phyloP scores from a whole-genome alignment of 2,329 filamentous ascomycete species.

The Apiospora hydei region DNA sequence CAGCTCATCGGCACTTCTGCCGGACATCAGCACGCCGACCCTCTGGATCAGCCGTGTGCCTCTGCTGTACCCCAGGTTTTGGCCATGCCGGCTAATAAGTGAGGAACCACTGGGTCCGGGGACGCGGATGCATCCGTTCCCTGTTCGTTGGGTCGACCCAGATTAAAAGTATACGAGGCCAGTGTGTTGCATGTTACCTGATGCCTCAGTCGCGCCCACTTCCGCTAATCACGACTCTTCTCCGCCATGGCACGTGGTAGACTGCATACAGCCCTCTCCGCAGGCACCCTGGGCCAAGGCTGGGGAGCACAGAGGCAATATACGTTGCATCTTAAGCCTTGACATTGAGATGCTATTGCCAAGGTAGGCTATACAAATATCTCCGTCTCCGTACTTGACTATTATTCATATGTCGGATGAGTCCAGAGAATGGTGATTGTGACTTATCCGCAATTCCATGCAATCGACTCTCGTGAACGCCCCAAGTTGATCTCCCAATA shows the following conservation, averaged over 20 bases:
- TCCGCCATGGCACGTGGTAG: background rate
- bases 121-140: conserved; percentile 32
- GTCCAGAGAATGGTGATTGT: background rate
- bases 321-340: background rate
- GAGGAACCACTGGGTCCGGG: conserved; percentile 16
- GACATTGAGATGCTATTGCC: background rate
- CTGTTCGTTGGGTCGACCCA: conserved; percentile 4
- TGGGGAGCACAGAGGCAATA: background rate
- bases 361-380: background rate
- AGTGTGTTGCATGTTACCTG: background rate
- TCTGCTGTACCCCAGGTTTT: conserved; percentile 14
- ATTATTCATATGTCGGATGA: background rate
- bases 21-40: background rate
- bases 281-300: background rate
- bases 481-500: background rate
- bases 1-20: conserved; percentile 12
- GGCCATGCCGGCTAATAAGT: conserved; percentile 12
- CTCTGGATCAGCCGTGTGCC: conserved; percentile 18
- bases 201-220: background rate
- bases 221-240: background rate
- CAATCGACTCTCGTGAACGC: no score
- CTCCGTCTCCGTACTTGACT: background rate
- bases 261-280: background rate
- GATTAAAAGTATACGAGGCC: conserved; percentile 14
- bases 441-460: background rate